Evolutionary conservation across 768 basidiomycete species (phyloP).

Genomic region (Termitomyces sp.): DNA sequence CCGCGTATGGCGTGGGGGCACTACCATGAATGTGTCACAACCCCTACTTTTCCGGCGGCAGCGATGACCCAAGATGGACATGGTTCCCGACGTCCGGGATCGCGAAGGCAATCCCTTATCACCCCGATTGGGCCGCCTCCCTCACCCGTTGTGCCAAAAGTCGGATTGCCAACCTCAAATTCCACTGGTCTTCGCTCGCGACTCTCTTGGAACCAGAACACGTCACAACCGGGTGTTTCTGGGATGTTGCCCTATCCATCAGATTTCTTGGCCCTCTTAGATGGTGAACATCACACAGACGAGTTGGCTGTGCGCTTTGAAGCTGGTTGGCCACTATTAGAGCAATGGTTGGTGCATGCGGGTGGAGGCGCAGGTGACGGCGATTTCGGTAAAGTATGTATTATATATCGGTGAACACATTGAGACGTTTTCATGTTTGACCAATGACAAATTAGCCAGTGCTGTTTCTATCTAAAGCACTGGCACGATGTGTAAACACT

Average conservation of each 20-base stretch:
- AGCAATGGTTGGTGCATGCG: slow-evolving; percentile 59
- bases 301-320: slow-evolving; percentile 82
- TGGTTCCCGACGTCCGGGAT: slow-evolving; percentile 21
- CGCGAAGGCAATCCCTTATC: slow-evolving; percentile 35
- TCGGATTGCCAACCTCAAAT: slow-evolving; percentile 5
- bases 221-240: slow-evolving; percentile 15
- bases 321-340: slow-evolving; percentile 76
- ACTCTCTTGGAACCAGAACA: slow-evolving; percentile 10
- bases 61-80: slow-evolving; percentile 12
- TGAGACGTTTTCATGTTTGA: not conserved
- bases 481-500: not conserved
- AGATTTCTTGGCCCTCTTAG: slow-evolving; percentile 55
- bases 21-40: slow-evolving; percentile 24
- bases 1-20: slow-evolving; percentile 42
- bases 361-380: slow-evolving; percentile 59
- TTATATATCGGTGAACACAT: slow-evolving; percentile 61
- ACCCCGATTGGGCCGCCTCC: slow-evolving; percentile 40
- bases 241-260: slow-evolving; percentile 39
- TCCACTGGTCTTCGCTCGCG: slow-evolving; percentile 9
- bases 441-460: not conserved
- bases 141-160: slow-evolving; percentile 51
- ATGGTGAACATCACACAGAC: slow-evolving; percentile 91
- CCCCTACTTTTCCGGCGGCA: slow-evolving; percentile 8
- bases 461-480: not conserved
- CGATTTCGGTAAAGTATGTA: slow-evolving; percentile 69